Conservation (phyloP, 129 eudicot species). For the Arctium lappa region DNA sequence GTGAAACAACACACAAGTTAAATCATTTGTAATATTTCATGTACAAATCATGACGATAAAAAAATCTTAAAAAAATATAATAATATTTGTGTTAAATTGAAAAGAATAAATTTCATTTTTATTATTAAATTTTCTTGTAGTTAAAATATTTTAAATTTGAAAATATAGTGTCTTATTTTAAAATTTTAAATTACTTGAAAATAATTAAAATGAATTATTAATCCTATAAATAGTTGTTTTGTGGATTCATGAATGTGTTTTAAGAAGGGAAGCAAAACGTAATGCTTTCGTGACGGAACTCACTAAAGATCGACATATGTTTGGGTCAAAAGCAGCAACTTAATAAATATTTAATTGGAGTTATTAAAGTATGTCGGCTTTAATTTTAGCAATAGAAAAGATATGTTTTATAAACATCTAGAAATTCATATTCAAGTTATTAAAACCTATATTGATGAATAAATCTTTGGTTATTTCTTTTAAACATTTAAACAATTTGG, state of each 20-base stretch:
- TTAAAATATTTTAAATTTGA: too few relatives aligned
- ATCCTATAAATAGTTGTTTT: neutral
- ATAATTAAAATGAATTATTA: neutral
- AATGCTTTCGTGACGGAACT: neutral
- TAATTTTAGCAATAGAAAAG: neutral
- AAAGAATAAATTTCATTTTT: too few relatives aligned
- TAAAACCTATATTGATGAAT: neutral
- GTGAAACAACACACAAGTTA: too few relatives aligned
- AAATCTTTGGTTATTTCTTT: too few relatives aligned
- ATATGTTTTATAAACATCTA: neutral
- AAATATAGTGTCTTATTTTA: too few relatives aligned
- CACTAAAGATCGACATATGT: constrained; percentile 6
- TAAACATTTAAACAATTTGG: neutral
- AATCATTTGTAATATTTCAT: too few relatives aligned
- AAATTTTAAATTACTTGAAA: neutral
- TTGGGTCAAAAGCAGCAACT: constrained; percentile 14
- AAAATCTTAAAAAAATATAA: too few relatives aligned
- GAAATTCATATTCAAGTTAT: neutral
- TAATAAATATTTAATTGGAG: constrained; percentile 2
- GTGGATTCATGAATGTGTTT: constrained; percentile 14
- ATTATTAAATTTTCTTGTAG: too few relatives aligned
- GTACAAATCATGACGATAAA: too few relatives aligned
- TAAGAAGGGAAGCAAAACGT: constrained; percentile 10
- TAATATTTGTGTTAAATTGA: too few relatives aligned
- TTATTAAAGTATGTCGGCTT: constrained; percentile 14